Base-by-base conservation (phyloP, 192 early-diverging fungal genomes). In the Backusella tarrabulga region DNA sequence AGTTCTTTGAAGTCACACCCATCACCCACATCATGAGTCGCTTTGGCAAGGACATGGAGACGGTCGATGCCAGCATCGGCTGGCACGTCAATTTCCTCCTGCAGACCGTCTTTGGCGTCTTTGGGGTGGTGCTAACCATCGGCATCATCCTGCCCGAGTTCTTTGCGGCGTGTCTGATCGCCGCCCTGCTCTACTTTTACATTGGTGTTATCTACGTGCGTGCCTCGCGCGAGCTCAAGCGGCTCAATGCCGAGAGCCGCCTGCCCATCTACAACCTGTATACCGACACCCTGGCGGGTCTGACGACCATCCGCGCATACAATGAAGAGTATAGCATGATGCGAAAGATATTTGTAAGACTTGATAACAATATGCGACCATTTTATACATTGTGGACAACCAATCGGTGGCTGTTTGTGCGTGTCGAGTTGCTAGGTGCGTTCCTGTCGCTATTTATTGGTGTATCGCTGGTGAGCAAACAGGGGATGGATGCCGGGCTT, bases 1-100 rank as follows among this genome's bases (percentile, higher is more conserved):
- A 90, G 7, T 95, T 96, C 88, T 96, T 94, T 79, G 85, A 95
- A 68, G 89, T 88, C 23, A 94, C 93, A 8, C 93, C 95, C 5
- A 85, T 76, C 83, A 93, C 90, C 32, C 89, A 93, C 21, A 92
- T 97, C 68, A 91, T 95, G 85, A 96, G 93, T 80, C 84, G 96
- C 17, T 96, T 95, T 73, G 88, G 92, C 32, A 92, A 92, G 60
- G 94, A 98, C 74, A 92, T 97, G 77, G 90, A 91, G 67, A 87
- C 89, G 0, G 83, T 96, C 38, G 94, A 91, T 81, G 88, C 91
- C 68, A 68, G 75, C 29, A 68, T 84, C 6, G 74, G 81, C 0
- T 79, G 75, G 72, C 73, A 66, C 26, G 72, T 86, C 40, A 80
- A 79, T 50, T 78, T 85, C n/a, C 71, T 90, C 7, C 76, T 90